Evolutionary conservation across 352 stramenopile species (phyloP), one percentile per base, ranked within the genome.

Genomic region (Phytophthora sojae): DNA sequence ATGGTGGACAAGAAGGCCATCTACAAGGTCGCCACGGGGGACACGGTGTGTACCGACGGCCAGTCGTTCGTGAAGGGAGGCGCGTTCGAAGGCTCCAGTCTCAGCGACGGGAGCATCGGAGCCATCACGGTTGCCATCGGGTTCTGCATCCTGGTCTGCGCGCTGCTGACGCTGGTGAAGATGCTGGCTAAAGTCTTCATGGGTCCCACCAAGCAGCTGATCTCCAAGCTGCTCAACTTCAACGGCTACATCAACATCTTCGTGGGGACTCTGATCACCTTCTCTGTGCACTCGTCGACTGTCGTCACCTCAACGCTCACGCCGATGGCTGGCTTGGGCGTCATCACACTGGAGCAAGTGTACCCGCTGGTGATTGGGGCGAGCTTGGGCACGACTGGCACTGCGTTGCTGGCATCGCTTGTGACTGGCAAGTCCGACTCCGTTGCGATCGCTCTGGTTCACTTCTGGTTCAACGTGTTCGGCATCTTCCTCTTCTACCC

Each of bases 381-480:
- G 54, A 97, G 98, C 68, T 83, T 98, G 65, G 94, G 92, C 30
- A 97, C 94, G 14, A 97, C 91, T 0, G 73, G 88, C 11, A 97
- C 91, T 49, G 90, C 79, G 21, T 61, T 98, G 49, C 63, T 98
- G 19, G 89, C 92, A 26, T 75, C 91, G n/a, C 64, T 97, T 29
- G 91, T 97, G 25, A 92, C 86, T 42, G 82, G 79, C 61, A 94
- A 85, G 44, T 63, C 80, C 1, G 67, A 89, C 45, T 77, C 87
- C 6, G 83, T 97, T 35, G 89, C 95, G 57, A 86, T 98, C 42
- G 94, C 92, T 30, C 79, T 97, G 29, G 85, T 82, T 29, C 92
- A 98, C 76, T 88, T 97, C 26, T 94, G 93, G 64, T 97, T 98
- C 83, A 98, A 97, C 73, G 69, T 97, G 4, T 88, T 89, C 49